A percentile compares a stretch with the other conserved stretches of the same genome.
phyloP scores from a whole-genome alignment of 2,329 filamentous ascomycete species.

The Exophiala bonariae region DNA sequence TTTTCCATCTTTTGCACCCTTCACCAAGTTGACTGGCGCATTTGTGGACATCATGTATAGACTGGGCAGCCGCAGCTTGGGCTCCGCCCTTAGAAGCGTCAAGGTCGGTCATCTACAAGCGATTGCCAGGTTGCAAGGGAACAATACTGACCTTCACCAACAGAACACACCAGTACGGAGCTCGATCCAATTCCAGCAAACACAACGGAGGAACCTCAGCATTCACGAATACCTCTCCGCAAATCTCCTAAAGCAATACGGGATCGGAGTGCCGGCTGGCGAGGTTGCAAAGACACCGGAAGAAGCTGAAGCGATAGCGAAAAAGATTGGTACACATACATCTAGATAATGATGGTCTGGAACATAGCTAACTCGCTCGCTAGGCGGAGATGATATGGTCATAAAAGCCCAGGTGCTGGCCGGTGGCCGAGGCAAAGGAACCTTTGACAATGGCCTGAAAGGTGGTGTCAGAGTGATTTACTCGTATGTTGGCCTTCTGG shows the following conservation, averaged over 20 bases:
- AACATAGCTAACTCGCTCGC: slow-evolving; percentile 18
- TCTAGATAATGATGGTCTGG: slow-evolving; percentile 14
- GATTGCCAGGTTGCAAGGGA: background rate
- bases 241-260: slow-evolving; percentile 90
- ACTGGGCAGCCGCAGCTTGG: slow-evolving; percentile 28
- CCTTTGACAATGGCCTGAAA: slow-evolving; percentile 98
- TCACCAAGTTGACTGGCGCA: slow-evolving; percentile 7
- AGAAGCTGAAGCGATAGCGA: slow-evolving; percentile 90
- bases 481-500: slow-evolving; percentile 58
- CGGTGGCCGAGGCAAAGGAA: slow-evolving; percentile 95
- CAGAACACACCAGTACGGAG: slow-evolving; percentile 58
- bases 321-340: slow-evolving; percentile 68
- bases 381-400: slow-evolving; percentile 89
- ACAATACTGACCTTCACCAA: slow-evolving; percentile 2
- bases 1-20: slow-evolving; percentile 1
- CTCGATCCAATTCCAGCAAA: slow-evolving; percentile 54
- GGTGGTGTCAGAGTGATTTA: slow-evolving; percentile 98
- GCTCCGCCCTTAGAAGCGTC: slow-evolving; percentile 23
- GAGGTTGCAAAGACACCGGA: slow-evolving; percentile 77
- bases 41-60: slow-evolving; percentile 26
- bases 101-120: slow-evolving; percentile 13
- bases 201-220: slow-evolving; percentile 85
- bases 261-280: slow-evolving; percentile 88
- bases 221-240: slow-evolving; percentile 99
- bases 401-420: slow-evolving; percentile 99